phyloP scores from a whole-genome alignment of 495 filamentous ascomycete genomes.

The Penicillium robsamsonii region DNA sequence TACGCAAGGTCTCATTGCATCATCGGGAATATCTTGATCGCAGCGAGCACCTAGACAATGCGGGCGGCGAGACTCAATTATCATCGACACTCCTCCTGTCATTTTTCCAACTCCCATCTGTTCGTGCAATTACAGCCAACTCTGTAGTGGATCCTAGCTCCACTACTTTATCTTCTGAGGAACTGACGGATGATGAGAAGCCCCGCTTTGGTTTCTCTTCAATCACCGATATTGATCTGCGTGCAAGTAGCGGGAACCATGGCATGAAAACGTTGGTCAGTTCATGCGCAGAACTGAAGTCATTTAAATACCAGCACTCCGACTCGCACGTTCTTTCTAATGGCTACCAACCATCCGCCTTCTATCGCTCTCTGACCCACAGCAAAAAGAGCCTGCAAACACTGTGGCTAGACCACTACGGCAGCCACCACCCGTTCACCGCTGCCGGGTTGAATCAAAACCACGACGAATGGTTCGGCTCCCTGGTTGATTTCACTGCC shows the following conservation, averaged over 20 bases:
- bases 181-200: background rate
- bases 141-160: conserved; percentile 29
- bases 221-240: conserved; percentile 30
- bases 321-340: conserved; percentile 28
- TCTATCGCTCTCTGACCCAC: conserved; percentile 26
- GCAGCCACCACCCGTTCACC: conserved; percentile 35
- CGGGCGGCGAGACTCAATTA: background rate
- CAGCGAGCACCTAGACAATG: background rate
- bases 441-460: conserved; percentile 32
- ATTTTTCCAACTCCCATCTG: conserved; percentile 33
- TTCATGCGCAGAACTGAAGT: conserved; percentile 28
- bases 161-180: background rate
- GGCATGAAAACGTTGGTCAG: conserved; percentile 29
- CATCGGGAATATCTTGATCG: conserved; percentile 16
- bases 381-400: conserved; percentile 31
- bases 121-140: conserved; percentile 28
- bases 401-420: conserved; percentile 36
- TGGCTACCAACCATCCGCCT: conserved; percentile 32
- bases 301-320: conserved; percentile 41
- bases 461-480: conserved; percentile 38
- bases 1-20: conserved; percentile 25
- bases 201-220: conserved; percentile 9
- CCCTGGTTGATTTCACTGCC: conserved; percentile 29
- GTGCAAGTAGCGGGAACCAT: conserved; percentile 28
- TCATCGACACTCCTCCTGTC: conserved; percentile 15